These are phyloP conservation scores for Curvularia eragrostidis DNA, from an alignment of 2,329 filamentous ascomycete species.

Conservation along the genomic window DNA sequence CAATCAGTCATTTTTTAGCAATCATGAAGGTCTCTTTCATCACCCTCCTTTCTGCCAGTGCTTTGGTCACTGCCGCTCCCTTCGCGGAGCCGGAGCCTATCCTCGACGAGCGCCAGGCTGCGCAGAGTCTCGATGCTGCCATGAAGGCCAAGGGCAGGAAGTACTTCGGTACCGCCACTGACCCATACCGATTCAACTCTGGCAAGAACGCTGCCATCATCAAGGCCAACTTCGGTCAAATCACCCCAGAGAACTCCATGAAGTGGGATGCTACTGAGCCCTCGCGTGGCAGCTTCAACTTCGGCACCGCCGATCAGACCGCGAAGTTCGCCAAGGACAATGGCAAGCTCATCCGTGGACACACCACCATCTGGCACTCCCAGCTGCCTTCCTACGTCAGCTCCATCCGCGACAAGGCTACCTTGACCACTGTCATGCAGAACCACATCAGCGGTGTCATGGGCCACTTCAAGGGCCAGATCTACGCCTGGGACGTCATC, in stretches of 20 bases:
- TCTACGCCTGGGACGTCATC: slow-evolving; percentile 68
- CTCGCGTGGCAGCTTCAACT: slow-evolving; percentile 55
- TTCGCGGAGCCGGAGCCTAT: slow-evolving; percentile 39
- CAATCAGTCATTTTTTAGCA: not conserved
- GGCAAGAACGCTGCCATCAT: slow-evolving; percentile 64
- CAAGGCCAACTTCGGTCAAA: slow-evolving; percentile 67
- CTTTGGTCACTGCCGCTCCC: slow-evolving; percentile 38
- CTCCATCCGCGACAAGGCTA: slow-evolving; percentile 60
- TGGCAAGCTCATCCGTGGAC: slow-evolving; percentile 67
- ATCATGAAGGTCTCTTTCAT: slow-evolving; percentile 45
- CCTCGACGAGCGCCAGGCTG: slow-evolving; percentile 41
- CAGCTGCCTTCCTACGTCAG: slow-evolving; percentile 64
- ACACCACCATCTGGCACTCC: slow-evolving; percentile 70
- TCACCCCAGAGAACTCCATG: slow-evolving; percentile 73
- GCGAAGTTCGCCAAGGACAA: slow-evolving; percentile 65
- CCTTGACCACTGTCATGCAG: slow-evolving; percentile 64
- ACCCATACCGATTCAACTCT: slow-evolving; percentile 61
- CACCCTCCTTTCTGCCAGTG: slow-evolving; percentile 38
- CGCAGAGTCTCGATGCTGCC: slow-evolving; percentile 61
- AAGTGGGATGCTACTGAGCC: slow-evolving; percentile 70
- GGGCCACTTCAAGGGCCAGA: slow-evolving; percentile 68
- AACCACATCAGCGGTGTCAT: slow-evolving; percentile 67
- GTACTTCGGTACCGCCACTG: slow-evolving; percentile 68
- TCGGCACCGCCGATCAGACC: slow-evolving; percentile 63
- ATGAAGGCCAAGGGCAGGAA: slow-evolving; percentile 70